phyloP scores from a whole-genome alignment of 805 yeast species.

The Lachancea thermotolerans region DNA sequence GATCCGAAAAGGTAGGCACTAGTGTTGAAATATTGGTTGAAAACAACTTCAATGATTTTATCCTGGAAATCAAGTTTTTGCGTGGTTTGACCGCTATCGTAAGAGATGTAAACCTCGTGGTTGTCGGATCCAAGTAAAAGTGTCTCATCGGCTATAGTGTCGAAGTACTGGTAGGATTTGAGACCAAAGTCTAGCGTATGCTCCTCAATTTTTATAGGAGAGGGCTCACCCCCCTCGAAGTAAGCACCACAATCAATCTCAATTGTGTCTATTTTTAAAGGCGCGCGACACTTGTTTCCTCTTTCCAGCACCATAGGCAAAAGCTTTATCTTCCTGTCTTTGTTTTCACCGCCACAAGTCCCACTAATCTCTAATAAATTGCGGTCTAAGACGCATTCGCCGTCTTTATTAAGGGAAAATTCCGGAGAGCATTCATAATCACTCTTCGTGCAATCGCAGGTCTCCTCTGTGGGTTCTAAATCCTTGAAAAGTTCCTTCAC shows the following conservation, averaged over 20 bases:
- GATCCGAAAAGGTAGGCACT: conserved; percentile 39
- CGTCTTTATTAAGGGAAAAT: conserved; percentile 33
- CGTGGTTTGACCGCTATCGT: conserved; percentile 58
- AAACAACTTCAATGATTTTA: conserved; percentile 45
- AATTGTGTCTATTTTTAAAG: conserved; percentile 23
- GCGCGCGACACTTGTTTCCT: conserved; percentile 20
- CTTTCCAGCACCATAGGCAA: conserved; percentile 15
- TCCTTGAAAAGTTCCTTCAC: conserved; percentile 34
- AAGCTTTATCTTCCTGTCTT: conserved; percentile 11
- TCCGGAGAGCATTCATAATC: conserved; percentile 70
- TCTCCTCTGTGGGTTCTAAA: conserved; percentile 38
- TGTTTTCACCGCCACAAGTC: conserved; percentile 11
- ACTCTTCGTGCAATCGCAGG: conserved; percentile 54
- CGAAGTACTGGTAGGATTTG: conserved; percentile 44
- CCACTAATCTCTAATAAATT: conserved; percentile 16
- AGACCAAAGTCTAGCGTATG: conserved; percentile 48
- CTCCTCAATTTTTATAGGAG: conserved; percentile 33
- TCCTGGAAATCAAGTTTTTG: conserved; percentile 34
- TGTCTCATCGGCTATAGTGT: conserved; percentile 50
- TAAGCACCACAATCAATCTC: conserved; percentile 23
- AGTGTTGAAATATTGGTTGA: conserved; percentile 43
- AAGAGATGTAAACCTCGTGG: conserved; percentile 54
- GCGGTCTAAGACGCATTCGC: conserved; percentile 43
- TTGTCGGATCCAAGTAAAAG: conserved; percentile 52
- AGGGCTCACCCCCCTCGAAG: conserved; percentile 14